A percentile compares a stretch with the other conserved stretches of the same genome.
Evolutionary conservation across 2,329 filamentous ascomycete species (phyloP).

Genomic region (Xylariales sp.): DNA sequence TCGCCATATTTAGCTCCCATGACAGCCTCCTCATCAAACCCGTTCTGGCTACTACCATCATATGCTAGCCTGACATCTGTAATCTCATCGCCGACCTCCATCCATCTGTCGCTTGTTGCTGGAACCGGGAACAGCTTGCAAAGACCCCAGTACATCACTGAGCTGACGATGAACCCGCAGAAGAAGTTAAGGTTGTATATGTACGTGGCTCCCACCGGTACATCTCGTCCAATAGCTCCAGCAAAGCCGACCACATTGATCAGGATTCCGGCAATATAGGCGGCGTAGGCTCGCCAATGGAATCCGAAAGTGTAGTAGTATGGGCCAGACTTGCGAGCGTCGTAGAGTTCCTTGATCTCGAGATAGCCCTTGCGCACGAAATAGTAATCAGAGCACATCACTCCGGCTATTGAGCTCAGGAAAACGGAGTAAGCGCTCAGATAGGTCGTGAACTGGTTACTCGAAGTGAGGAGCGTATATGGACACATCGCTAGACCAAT

Average conservation of each 20-base stretch:
- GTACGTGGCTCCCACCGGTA: slow-evolving; percentile 76
- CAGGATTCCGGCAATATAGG: slow-evolving; percentile 77
- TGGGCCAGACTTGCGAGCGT: slow-evolving; percentile 57
- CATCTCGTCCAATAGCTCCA: slow-evolving; percentile 65
- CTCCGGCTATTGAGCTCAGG: slow-evolving; percentile 88
- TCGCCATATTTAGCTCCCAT: slow-evolving; percentile 19
- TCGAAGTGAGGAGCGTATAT: slow-evolving; percentile 68
- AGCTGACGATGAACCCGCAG: slow-evolving; percentile 70
- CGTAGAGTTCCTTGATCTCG: slow-evolving; percentile 74
- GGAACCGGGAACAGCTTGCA: slow-evolving; percentile 68
- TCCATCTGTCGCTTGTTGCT: slow-evolving; percentile 68
- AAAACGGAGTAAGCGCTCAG: slow-evolving; percentile 91
- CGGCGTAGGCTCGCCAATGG: slow-evolving; percentile 77
- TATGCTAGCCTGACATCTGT: slow-evolving; percentile 48
- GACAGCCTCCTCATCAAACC: slow-evolving; percentile 33
- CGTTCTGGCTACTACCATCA: slow-evolving; percentile 30
- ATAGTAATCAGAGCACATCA: slow-evolving; percentile 87
- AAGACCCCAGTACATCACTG: slow-evolving; percentile 62
- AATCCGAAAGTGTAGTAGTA: slow-evolving; percentile 74
- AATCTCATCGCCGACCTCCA: slow-evolving; percentile 37
- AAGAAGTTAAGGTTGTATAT: slow-evolving; percentile 93
- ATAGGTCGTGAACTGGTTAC: slow-evolving; percentile 87
- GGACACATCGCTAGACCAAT: slow-evolving; percentile 84
- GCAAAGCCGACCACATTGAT: slow-evolving; percentile 92
- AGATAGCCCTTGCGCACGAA: slow-evolving; percentile 77